A percentile compares a stretch with the other conserved stretches of the same genome.
Evolutionary conservation across 2,329 filamentous ascomycete genomes (phyloP).

Genomic region (Cadophora sp.): DNA sequence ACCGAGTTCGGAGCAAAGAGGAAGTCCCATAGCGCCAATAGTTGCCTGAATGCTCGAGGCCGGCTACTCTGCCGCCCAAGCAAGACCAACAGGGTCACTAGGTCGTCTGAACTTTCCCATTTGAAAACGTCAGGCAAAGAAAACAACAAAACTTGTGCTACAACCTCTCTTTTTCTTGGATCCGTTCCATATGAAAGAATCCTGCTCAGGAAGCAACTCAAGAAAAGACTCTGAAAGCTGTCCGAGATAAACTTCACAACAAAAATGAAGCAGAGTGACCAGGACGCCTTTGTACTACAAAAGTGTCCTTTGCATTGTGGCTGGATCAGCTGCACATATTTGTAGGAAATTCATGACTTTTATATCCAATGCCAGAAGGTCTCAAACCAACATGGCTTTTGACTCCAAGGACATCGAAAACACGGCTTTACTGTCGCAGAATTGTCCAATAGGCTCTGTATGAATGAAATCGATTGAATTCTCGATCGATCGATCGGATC

Average conservation of each 20-base stretch:
- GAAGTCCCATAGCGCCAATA: background rate
- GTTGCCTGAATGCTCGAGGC: background rate
- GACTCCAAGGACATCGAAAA: background rate
- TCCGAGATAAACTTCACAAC: background rate
- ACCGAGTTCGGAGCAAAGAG: background rate
- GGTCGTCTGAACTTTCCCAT: background rate
- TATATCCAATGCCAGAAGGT: background rate
- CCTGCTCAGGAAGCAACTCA: background rate
- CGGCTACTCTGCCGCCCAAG: background rate
- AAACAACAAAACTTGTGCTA: background rate
- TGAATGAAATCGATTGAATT: background rate
- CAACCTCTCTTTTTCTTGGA: background rate
- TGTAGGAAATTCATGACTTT: background rate
- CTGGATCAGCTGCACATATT: background rate
- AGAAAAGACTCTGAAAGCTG: background rate
- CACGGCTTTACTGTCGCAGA: background rate
- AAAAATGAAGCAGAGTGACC: background rate
- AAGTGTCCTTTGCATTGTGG: background rate
- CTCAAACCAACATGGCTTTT: background rate
- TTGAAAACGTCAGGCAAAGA: background rate
- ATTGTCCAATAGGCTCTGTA: background rate
- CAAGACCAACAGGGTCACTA: background rate
- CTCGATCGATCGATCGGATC: background rate
- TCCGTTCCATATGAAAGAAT: too few species aligned
- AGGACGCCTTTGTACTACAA: background rate